A percentile compares a stretch with the other conserved stretches of the same genome.
Conservation (phyloP, 148 eudicot species). For the Rhododendron kiyosumense region DNA sequence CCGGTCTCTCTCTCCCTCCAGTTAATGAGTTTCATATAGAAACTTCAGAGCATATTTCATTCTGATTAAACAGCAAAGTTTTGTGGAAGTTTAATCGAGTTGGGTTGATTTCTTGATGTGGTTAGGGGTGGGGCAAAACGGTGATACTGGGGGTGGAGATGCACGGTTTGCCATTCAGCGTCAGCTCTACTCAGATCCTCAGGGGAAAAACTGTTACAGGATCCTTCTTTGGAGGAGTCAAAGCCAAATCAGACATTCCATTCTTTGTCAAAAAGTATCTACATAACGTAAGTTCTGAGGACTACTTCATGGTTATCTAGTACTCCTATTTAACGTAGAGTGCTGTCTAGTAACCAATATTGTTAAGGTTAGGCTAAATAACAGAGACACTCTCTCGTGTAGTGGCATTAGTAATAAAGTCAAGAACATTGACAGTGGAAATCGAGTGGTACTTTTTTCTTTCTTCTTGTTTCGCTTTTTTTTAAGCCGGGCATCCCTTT, state of each 20-base stretch:
- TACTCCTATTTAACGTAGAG: background rate
- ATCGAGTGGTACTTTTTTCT: too few relatives aligned
- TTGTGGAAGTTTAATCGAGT: background rate
- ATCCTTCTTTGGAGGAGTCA: constrained; percentile 53
- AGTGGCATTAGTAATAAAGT: background rate
- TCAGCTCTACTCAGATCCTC: constrained; percentile 24
- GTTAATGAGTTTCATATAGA: background rate
- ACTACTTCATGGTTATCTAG: background rate
- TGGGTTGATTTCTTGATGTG: background rate
- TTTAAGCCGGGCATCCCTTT: too few relatives aligned
- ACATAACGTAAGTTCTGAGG: constrained; percentile 26
- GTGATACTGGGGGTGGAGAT: constrained; percentile 52
- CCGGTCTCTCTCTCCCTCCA: constrained; percentile 15
- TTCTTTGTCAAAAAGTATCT: constrained; percentile 38
- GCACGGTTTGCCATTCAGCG: constrained; percentile 34
- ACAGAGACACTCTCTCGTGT: background rate
- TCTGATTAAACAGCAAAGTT: background rate
- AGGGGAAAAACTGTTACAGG: constrained; percentile 47
- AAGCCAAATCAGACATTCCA: constrained; percentile 60
- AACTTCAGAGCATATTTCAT: background rate
- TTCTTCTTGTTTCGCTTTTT: too few relatives aligned
- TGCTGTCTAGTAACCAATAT: background rate
- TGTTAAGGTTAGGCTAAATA: background rate
- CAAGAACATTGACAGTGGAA: too few relatives aligned
- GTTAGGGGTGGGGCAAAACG: constrained; percentile 60